These are phyloP conservation scores for Rosellinia necatrix DNA, from an alignment of 2,329 filamentous ascomycete genomes.

Conservation along the genomic window DNA sequence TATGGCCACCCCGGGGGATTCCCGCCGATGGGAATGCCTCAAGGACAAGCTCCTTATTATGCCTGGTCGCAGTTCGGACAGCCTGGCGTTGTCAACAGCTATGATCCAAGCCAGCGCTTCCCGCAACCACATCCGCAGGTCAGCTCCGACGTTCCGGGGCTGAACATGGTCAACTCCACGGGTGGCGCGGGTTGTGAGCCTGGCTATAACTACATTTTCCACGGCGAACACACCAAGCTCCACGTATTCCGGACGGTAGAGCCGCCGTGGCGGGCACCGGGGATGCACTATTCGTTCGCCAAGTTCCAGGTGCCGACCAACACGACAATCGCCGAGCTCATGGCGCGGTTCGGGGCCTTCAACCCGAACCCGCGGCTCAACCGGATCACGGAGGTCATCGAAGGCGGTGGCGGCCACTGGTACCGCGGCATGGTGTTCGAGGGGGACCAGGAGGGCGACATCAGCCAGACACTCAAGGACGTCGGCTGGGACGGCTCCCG, in stretches of 20 bases:
- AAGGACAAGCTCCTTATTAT: constrained; percentile 1
- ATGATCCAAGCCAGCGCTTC: constrained; percentile 40
- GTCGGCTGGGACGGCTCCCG: constrained; percentile 63
- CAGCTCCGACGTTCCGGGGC: constrained; percentile 53
- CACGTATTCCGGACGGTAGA: constrained; percentile 59
- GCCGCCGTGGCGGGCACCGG: constrained; percentile 58
- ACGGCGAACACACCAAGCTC: constrained; percentile 60
- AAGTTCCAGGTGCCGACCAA: constrained; percentile 58
- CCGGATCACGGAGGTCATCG: constrained; percentile 59
- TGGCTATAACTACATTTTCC: constrained; percentile 68
- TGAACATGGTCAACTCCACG: constrained; percentile 60
- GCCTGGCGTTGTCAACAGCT: not conserved
- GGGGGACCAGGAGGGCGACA: constrained; percentile 54
- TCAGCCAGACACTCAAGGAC: constrained; percentile 56
- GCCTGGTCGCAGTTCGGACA: constrained; percentile 5
- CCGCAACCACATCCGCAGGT: constrained; percentile 49
- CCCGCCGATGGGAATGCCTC: not conserved
- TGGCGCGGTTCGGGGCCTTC: constrained; percentile 61
- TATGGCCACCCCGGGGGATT: not conserved
- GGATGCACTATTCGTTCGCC: constrained; percentile 51
- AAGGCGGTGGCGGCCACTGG: constrained; percentile 62
- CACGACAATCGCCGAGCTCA: constrained; percentile 59
- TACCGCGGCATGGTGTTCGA: constrained; percentile 57
- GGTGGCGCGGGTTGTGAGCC: constrained; percentile 63
- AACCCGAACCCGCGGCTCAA: constrained; percentile 59